Evolutionary conservation across 1,284 basidiomycete genomes (phyloP).

Genomic region (Rhodotorula mucilaginosa): DNA sequence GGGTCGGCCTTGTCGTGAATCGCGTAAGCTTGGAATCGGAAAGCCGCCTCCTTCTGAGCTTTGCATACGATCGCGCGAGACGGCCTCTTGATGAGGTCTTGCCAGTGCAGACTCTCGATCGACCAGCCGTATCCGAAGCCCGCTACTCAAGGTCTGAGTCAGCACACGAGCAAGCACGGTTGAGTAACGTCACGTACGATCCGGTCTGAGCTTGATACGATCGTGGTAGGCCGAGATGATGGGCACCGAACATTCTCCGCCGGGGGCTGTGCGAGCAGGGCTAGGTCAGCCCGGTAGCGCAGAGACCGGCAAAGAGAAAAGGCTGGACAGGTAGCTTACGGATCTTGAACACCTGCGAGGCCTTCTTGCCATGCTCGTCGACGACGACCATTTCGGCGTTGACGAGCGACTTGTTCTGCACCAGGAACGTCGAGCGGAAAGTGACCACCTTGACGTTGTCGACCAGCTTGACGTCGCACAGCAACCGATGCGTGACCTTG

Average conservation of each 20-base stretch:
- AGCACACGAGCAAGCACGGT: neutral
- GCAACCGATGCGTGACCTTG: conserved; percentile 75
- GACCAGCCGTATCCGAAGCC: conserved; percentile 96
- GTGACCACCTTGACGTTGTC: conserved; percentile 96
- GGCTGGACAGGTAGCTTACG: conserved; percentile 53
- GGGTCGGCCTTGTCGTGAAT: conserved; percentile 72
- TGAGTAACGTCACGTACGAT: conserved; percentile 62
- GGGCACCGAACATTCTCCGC: conserved; percentile 84
- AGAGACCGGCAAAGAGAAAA: conserved; percentile 6
- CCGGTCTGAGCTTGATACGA: conserved; percentile 83
- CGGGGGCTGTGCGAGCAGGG: conserved; percentile 60
- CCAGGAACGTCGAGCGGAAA: conserved; percentile 85
- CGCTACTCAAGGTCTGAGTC: conserved; percentile 55
- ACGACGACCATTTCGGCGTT: conserved; percentile 90
- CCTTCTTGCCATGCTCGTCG: conserved; percentile 74
- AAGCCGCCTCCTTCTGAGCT: conserved; percentile 84
- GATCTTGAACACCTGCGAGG: conserved; percentile 79
- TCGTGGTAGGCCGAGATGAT: conserved; percentile 85
- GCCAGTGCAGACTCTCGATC: conserved; percentile 75
- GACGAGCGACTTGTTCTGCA: conserved; percentile 89
- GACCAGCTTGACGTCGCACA: conserved; percentile 86
- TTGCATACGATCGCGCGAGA: conserved; percentile 82
- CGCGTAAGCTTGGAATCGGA: conserved; percentile 92
- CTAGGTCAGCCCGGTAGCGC: neutral
- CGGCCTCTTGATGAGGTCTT: conserved; percentile 77